Percentiles rank a stretch among this genome's conserved stretches.
Evolutionary conservation across 306 rosid genomes (phyloP).

Genomic region (Castanea crenata): DNA sequence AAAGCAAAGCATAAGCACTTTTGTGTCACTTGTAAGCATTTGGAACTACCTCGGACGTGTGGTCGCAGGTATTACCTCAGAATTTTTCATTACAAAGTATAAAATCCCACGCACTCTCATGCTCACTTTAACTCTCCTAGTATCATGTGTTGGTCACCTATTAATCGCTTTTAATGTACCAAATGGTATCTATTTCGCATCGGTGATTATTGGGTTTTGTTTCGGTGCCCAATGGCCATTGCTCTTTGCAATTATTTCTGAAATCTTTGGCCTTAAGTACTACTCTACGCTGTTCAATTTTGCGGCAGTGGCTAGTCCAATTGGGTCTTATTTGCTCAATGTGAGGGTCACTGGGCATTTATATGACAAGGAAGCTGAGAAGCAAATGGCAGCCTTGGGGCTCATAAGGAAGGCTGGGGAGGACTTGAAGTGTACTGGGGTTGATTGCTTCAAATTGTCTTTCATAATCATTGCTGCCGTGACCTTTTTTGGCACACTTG

Average conservation of each 20-base stretch:
- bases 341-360: constrained; percentile 43
- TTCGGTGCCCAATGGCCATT: constrained; percentile 91
- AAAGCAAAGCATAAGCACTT: constrained; percentile 20
- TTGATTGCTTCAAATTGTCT: constrained; percentile 32
- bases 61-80: constrained; percentile 13
- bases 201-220: constrained; percentile 33
- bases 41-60: constrained; percentile 32
- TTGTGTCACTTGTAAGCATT: constrained; percentile 20
- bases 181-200: constrained; percentile 24
- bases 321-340: constrained; percentile 42
- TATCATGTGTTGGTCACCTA: constrained; percentile 32
- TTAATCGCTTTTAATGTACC: constrained; percentile 35
- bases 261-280: constrained; percentile 76
- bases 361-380: constrained; percentile 40
- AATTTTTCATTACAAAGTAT: constrained; percentile 27
- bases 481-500: constrained; percentile 29
- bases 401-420: background rate
- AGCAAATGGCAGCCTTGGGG: constrained; percentile 24
- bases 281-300: constrained; percentile 74
- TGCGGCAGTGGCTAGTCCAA: constrained; percentile 67
- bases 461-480: constrained; percentile 39
- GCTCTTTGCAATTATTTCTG: constrained; percentile 73
- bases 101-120: constrained; percentile 33
- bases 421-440: constrained; percentile 40
- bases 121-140: constrained; percentile 27